Base-by-base conservation (phyloP, 2,329 filamentous ascomycete genomes). In the Onygenales sp. region DNA sequence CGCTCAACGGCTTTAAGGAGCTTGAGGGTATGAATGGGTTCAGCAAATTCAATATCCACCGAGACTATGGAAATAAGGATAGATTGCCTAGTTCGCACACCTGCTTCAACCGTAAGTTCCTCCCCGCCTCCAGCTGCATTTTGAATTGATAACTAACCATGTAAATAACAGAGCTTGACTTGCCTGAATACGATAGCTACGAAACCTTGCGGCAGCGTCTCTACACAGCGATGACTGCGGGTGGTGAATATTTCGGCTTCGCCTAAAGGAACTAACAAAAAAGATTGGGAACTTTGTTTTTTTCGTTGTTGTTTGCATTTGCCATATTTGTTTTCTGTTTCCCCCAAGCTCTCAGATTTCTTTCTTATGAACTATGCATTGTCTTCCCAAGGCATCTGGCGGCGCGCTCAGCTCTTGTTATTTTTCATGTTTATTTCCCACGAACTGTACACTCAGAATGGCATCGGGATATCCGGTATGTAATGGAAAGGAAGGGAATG, bases 11-110 rank as follows among this genome's bases (percentile, higher is more conserved):
- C 10, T 98, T 98, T 80, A 96, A 95, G 75, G 93, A 98, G 71
- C 81, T 98, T 6, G 94, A 98, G 75, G 94, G 93, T 60, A 98
- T 98, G 93, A 97, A 98, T 66, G 93, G 93, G 41, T 85, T 97
- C 69, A 95, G 87, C 71, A 85, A 89, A 60, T 98, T 98, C 83
- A 98, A 97, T 70, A 97, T 98, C 58, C 93, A 98, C 69, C 89
- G 93, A 59, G 93, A 97, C 72, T 96, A 95, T 72, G 91, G 92
- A 63, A 92, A 87, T 77, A 97, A 96, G 73, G 89, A 96, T 66
- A 87, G 93, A 61, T 79, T 98, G 59, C 93, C 93, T 54, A 95
- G 89, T 64, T 95, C 91, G 63, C 94, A 98, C 72, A 98, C 93
- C 59, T 98, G 93, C 78, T 98, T 98, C 76, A 98, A 98, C 71